These are phyloP conservation scores for Ogataea salicorniae DNA, from an alignment of 805 yeast genomes.

Conservation along the genomic window DNA sequence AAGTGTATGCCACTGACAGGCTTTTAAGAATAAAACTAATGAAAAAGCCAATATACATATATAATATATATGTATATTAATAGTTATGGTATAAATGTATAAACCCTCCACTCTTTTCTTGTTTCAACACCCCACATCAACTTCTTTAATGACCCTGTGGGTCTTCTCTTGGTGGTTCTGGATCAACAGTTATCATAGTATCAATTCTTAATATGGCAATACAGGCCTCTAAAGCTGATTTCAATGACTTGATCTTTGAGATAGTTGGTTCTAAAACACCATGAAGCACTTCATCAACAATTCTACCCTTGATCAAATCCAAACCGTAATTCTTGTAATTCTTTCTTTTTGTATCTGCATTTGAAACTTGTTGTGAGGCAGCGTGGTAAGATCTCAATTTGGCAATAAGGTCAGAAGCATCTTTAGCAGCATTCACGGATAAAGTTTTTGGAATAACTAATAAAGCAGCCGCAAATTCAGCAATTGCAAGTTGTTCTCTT, in stretches of 20 bases:
- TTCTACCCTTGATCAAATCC: constrained; percentile 86
- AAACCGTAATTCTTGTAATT: constrained; percentile 88
- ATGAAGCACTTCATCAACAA: constrained; percentile 73
- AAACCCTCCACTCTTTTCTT: no score
- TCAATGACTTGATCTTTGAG: constrained; percentile 86
- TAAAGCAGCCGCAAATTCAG: constrained; percentile 90
- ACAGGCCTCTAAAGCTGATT: constrained; percentile 97
- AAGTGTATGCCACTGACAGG: neutral
- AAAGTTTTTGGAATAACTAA: constrained; percentile 92
- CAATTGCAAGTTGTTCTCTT: constrained; percentile 95
- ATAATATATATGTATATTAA: neutral
- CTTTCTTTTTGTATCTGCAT: constrained; percentile 78
- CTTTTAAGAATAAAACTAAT: neutral
- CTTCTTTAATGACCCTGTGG: constrained; percentile 68
- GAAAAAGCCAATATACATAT: neutral
- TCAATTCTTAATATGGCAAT: constrained; percentile 95
- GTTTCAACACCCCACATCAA: neutral
- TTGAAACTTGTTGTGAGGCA: constrained; percentile 81
- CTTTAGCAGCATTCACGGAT: constrained; percentile 97
- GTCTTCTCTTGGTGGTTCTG: constrained; percentile 89
- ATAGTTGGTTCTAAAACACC: constrained; percentile 97
- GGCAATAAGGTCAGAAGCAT: constrained; percentile 89
- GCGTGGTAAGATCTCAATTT: constrained; percentile 95
- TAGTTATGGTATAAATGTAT: neutral
- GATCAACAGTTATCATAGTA: constrained; percentile 96